Conservation (phyloP, 345 rosid species). For the Arabis hirsuta region DNA sequence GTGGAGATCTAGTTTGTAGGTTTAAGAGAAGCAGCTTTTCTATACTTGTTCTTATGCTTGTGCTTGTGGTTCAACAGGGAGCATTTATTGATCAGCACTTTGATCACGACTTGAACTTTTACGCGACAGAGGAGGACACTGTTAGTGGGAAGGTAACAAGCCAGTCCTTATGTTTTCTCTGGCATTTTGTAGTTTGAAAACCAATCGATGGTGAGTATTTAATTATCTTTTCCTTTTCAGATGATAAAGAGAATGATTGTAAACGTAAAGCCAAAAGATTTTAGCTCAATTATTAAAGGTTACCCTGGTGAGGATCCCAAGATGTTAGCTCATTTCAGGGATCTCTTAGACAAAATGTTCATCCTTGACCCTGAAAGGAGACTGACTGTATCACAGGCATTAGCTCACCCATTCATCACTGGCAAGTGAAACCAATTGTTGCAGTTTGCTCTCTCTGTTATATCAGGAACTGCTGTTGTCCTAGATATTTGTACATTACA, state of each 20-base stretch:
- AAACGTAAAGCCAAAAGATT: constrained; percentile 88
- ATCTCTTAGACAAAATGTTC: constrained; percentile 88
- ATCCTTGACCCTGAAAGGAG: constrained; percentile 98
- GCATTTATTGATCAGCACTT: constrained; percentile 92
- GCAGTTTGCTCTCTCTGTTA: constrained; percentile 60
- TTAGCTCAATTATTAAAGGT: constrained; percentile 74
- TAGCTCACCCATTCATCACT: constrained; percentile 97
- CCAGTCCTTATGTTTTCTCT: constrained; percentile 11
- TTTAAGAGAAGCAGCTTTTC: constrained; percentile 22
- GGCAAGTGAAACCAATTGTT: constrained; percentile 95
- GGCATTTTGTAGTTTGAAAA: constrained; percentile 11
- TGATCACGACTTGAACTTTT: constrained; percentile 87
- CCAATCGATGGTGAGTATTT: constrained; percentile 20
- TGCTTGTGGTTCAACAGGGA: constrained; percentile 57
- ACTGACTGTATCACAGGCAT: constrained; percentile 87
- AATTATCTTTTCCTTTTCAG: constrained; percentile 53
- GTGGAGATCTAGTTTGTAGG: neutral
- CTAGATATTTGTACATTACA: constrained; percentile 65
- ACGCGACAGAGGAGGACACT: constrained; percentile 86
- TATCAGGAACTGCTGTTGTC: constrained; percentile 77
- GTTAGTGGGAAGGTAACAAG: constrained; percentile 80
- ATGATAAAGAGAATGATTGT: constrained; percentile 73
- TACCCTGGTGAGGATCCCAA: constrained; percentile 95
- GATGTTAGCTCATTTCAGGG: constrained; percentile 90
- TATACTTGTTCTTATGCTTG: neutral